phyloP scores from a whole-genome alignment of 1,284 basidiomycete genomes.

The Cryptococcus depauperatus region DNA sequence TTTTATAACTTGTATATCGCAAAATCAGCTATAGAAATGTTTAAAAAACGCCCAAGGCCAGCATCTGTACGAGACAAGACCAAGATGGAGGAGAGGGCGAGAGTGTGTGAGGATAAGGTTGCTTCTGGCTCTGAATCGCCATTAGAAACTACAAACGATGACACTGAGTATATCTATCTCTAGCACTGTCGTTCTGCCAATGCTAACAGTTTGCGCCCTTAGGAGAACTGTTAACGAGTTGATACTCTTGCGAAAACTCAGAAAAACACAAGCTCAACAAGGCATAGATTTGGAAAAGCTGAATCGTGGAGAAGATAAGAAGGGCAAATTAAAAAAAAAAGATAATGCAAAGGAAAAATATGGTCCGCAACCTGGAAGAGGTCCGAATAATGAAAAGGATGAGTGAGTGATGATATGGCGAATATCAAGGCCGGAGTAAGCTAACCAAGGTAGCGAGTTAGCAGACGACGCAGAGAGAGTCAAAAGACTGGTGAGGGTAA shows the following conservation, averaged over 20 bases:
- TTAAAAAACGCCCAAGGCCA: constrained; percentile 46
- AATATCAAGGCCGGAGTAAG: not conserved
- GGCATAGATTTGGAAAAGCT: constrained; percentile 82
- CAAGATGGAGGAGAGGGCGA: constrained; percentile 8
- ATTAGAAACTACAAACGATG: constrained; percentile 12
- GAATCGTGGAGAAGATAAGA: constrained; percentile 59
- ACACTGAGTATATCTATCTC: constrained; percentile 1
- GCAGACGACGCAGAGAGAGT: constrained; percentile 61
- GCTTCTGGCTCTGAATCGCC: constrained; percentile 2
- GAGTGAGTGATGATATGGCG: constrained; percentile 50
- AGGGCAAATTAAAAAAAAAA: constrained; percentile 10
- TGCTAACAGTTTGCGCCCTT: not conserved
- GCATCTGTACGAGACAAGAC: constrained; percentile 36
- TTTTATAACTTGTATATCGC: no score
- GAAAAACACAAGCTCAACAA: constrained; percentile 54
- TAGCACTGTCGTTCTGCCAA: not conserved
- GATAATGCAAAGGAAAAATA: constrained; percentile 45
- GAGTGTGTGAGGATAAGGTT: constrained; percentile 3
- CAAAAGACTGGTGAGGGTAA: constrained; percentile 62
- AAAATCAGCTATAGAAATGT: constrained; percentile 26
- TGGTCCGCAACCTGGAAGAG: constrained; percentile 47
- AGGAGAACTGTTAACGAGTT: constrained; percentile 61
- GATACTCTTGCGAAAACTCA: constrained; percentile 69
- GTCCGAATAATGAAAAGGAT: constrained; percentile 44
- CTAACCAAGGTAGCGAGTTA: constrained; percentile 25